Percentiles rank a stretch among this genome's conserved stretches.
phyloP scores from a whole-genome alignment of 306 rosid species.

The Trichosanthes truncata region DNA sequence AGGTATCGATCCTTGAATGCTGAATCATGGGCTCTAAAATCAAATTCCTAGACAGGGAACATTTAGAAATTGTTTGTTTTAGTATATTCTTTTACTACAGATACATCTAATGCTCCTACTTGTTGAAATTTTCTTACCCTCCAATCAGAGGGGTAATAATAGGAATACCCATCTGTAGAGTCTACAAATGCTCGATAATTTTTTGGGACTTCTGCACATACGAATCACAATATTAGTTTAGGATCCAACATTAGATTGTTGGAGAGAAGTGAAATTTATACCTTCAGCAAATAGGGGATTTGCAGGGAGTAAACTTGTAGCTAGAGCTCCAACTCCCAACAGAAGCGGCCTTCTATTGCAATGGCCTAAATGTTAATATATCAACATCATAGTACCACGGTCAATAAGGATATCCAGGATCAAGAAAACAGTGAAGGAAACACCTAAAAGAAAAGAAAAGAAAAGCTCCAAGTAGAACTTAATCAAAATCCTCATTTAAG shows the following conservation, averaged over 20 bases:
- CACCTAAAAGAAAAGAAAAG: neutral
- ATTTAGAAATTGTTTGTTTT: neutral
- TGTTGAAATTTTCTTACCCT: constrained; percentile 44
- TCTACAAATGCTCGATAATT: constrained; percentile 75
- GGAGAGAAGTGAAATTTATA: constrained; percentile 11
- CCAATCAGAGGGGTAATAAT: constrained; percentile 84
- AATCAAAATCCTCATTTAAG: neutral
- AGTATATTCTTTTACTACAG: neutral
- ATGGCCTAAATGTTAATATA: constrained; percentile 29
- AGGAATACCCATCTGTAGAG: constrained; percentile 72
- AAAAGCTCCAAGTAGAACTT: neutral
- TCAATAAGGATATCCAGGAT: neutral
- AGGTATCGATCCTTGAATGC: constrained; percentile 77
- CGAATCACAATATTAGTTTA: neutral
- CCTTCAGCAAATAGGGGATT: constrained; percentile 68
- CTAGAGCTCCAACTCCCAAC: constrained; percentile 64
- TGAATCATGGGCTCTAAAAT: constrained; percentile 91
- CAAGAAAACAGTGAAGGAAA: neutral
- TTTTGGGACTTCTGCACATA: constrained; percentile 45
- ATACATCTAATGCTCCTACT: neutral
- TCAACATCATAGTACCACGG: neutral
- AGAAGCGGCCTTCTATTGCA: constrained; percentile 64
- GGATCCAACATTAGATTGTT: neutral
- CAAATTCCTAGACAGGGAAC: constrained; percentile 58
- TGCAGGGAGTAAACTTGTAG: constrained; percentile 40